Percentiles rank a stretch among this genome's conserved stretches.
Conservation (phyloP, 1,139 yeast genomes). For the Hyphopichia burtonii region DNA sequence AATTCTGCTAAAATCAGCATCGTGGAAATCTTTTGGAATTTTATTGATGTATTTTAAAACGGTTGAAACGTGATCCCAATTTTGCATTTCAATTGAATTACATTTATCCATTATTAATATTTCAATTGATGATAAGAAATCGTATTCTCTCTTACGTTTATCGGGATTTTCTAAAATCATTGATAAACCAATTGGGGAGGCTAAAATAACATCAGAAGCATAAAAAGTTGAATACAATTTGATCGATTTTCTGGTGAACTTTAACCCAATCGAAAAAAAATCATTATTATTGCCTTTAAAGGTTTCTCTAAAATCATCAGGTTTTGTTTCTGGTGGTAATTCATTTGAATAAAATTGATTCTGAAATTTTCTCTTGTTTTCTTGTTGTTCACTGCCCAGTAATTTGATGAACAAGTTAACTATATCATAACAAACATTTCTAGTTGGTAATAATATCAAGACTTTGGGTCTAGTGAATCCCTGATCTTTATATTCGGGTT, state of each 20-base stretch:
- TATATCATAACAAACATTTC: slow-evolving; percentile 72
- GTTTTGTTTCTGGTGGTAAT: slow-evolving; percentile 57
- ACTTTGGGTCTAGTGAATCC: slow-evolving; percentile 95
- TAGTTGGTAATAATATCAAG: slow-evolving; percentile 77
- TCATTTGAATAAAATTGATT: slow-evolving; percentile 66
- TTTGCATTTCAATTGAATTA: slow-evolving; percentile 88
- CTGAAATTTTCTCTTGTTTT: slow-evolving; percentile 73
- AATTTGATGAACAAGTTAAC: slow-evolving; percentile 62
- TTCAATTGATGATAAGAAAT: slow-evolving; percentile 88
- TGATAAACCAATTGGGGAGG: slow-evolving; percentile 90
- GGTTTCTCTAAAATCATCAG: slow-evolving; percentile 75
- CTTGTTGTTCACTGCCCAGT: slow-evolving; percentile 73
- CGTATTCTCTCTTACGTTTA: slow-evolving; percentile 56
- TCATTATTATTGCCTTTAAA: slow-evolving; percentile 93
- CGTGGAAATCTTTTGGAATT: slow-evolving; percentile 74
- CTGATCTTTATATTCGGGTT: slow-evolving; percentile 76
- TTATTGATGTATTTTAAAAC: slow-evolving; percentile 71
- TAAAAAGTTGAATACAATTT: slow-evolving; percentile 84
- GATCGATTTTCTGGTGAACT: slow-evolving; percentile 83
- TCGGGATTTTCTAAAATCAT: slow-evolving; percentile 71
- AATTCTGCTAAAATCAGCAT: slow-evolving; percentile 88
- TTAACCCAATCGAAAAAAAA: slow-evolving; percentile 84
- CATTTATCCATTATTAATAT: slow-evolving; percentile 76
- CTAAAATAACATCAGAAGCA: slow-evolving; percentile 80
- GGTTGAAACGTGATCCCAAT: slow-evolving; percentile 81